These are phyloP conservation scores for Populus hybrid DNA, from an alignment of 441 rosid species.

Conservation along the genomic window DNA sequence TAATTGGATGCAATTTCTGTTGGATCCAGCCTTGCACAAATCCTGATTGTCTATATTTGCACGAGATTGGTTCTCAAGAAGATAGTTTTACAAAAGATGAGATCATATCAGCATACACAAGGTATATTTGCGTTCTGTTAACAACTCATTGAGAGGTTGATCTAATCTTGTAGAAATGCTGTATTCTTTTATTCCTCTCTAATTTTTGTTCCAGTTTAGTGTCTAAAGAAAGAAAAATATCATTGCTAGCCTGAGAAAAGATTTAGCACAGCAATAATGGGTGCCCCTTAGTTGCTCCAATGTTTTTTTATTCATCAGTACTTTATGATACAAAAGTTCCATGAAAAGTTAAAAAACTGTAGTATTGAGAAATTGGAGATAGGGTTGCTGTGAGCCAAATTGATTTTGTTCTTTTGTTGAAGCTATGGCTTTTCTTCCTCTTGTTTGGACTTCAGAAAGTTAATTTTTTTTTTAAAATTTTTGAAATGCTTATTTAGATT, in stretches of 20 bases:
- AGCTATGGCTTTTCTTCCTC: background rate
- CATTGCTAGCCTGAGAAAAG: background rate
- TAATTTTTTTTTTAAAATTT: background rate
- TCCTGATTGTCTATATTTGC: conserved; percentile 89
- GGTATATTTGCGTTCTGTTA: conserved; percentile 30
- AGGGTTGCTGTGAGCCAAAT: conserved; percentile 1
- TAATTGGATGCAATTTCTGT: conserved; percentile 21
- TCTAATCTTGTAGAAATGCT: background rate
- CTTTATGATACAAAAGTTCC: background rate
- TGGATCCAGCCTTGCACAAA: conserved; percentile 70
- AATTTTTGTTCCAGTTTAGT: background rate
- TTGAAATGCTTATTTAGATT: background rate
- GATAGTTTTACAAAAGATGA: conserved; percentile 94
- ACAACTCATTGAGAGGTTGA: background rate
- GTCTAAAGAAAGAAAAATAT: background rate
- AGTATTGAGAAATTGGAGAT: background rate
- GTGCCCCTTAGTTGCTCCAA: background rate
- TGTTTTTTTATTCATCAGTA: background rate
- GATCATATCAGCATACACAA: conserved; percentile 70
- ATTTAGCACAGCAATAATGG: background rate
- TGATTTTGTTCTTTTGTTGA: background rate
- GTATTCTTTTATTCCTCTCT: background rate
- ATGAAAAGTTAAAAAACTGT: background rate
- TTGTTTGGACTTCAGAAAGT: background rate
- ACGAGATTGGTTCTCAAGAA: conserved; percentile 87